Conservation (phyloP, 805 yeast species). For the Starmerella vaccinii region DNA sequence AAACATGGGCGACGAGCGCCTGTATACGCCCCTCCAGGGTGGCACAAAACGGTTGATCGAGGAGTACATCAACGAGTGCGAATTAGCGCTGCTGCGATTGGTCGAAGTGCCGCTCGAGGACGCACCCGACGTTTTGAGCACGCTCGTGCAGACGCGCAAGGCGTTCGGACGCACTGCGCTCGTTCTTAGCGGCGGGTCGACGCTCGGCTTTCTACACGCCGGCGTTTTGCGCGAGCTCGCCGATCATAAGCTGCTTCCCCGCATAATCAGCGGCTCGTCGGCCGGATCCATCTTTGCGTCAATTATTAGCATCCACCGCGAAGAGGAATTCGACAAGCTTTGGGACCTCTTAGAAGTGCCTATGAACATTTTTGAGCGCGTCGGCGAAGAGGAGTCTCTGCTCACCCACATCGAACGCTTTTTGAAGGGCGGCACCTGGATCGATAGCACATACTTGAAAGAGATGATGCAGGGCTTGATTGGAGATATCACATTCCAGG, state of each 20-base stretch:
- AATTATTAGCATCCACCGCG: slow-evolving; percentile 68
- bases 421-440: slow-evolving; percentile 80
- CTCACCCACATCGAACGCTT: slow-evolving; percentile 47
- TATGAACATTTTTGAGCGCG: slow-evolving; percentile 50
- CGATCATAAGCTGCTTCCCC: slow-evolving; percentile 67
- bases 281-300: slow-evolving; percentile 95
- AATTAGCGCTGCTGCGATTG: slow-evolving; percentile 36
- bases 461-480: slow-evolving; percentile 65
- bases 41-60: slow-evolving; percentile 83
- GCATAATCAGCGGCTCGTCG: slow-evolving; percentile 84
- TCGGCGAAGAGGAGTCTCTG: slow-evolving; percentile 44
- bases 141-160: slow-evolving; percentile 76
- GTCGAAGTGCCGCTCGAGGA: slow-evolving; percentile 32
- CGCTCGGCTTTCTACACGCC: slow-evolving; percentile 83
- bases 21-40: slow-evolving; percentile 66
- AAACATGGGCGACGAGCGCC: slow-evolving; percentile 68
- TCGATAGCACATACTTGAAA: slow-evolving; percentile 62
- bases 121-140: slow-evolving; percentile 60
- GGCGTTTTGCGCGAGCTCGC: slow-evolving; percentile 78
- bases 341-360: slow-evolving; percentile 37
- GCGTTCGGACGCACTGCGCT: slow-evolving; percentile 91
- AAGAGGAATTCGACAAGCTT: slow-evolving; percentile 54
- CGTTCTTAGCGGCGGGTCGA: slow-evolving; percentile 92
- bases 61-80: slow-evolving; percentile 72
- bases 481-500: slow-evolving; percentile 87